Percentiles rank a stretch among this genome's conserved stretches.
Conservation (phyloP, 148 eudicot genomes). For the Amaranthus cruentus region DNA sequence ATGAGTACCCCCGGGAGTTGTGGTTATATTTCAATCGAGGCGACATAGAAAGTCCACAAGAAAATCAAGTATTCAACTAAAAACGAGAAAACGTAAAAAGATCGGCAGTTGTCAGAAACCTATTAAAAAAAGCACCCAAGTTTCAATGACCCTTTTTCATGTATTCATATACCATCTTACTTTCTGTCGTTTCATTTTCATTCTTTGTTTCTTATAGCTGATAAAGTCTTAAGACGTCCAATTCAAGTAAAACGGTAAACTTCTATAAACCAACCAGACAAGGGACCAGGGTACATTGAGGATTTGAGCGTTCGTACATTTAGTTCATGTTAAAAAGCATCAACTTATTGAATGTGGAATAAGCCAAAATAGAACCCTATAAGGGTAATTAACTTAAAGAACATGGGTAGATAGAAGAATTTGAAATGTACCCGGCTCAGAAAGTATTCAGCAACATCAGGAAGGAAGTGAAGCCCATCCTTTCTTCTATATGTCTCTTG, state of each 20-base stretch:
- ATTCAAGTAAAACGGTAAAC: background rate
- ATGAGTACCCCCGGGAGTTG: background rate
- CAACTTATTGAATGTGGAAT: background rate
- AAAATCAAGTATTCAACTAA: background rate
- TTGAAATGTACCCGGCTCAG: constrained; percentile 69
- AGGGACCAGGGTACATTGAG: background rate
- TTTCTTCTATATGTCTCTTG: constrained; percentile 80
- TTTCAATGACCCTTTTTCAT: background rate
- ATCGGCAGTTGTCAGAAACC: too few relatives aligned
- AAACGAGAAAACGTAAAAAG: too few relatives aligned
- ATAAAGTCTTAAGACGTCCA: background rate
- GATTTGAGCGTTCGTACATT: background rate
- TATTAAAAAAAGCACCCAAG: background rate
- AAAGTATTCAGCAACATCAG: constrained; percentile 95
- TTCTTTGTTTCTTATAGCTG: too few relatives aligned
- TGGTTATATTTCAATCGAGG: background rate
- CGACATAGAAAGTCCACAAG: background rate
- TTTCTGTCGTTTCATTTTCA: too few relatives aligned
- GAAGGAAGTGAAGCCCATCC: constrained; percentile 87
- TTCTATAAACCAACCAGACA: background rate
- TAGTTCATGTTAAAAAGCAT: background rate
- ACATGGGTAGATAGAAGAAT: background rate
- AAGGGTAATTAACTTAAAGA: background rate
- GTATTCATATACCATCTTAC: background rate
- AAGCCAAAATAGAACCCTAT: background rate